These are phyloP conservation scores for Arachnomyces sp. DNA, from an alignment of 2,329 filamentous ascomycete genomes.

Conservation along the genomic window DNA sequence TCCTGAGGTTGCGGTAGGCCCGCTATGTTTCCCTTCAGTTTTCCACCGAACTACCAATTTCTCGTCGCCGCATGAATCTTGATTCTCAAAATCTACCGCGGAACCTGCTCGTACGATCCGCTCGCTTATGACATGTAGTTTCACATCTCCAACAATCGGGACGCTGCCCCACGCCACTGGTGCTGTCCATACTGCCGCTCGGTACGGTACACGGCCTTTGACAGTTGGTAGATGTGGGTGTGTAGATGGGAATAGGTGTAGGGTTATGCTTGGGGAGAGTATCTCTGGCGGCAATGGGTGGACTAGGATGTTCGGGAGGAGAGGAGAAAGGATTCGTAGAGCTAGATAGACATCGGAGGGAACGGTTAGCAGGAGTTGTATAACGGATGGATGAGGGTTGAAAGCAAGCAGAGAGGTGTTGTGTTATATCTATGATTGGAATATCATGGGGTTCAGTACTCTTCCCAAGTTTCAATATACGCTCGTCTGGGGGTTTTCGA, in stretches of 20 bases:
- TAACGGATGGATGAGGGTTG: neutral
- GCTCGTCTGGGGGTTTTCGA: conserved; percentile 49
- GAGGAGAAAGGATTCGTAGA: conserved; percentile 54
- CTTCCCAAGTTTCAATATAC: conserved; percentile 55
- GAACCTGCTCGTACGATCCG: conserved; percentile 63
- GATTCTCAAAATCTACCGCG: conserved; percentile 28
- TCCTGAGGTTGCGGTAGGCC: neutral
- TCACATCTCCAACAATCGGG: conserved; percentile 83
- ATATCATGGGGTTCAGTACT: conserved; percentile 36
- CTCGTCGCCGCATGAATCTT: conserved; percentile 47
- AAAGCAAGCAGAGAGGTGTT: neutral
- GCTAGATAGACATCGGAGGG: conserved; percentile 34
- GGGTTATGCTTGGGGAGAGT: conserved; percentile 53
- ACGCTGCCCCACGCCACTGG: conserved; percentile 93
- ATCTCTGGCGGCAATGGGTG: conserved; percentile 56
- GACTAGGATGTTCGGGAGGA: conserved; percentile 53
- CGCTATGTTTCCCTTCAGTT: conserved; percentile 39
- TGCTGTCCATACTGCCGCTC: conserved; percentile 89
- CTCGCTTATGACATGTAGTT: conserved; percentile 79
- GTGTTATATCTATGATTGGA: neutral
- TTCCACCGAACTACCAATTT: conserved; percentile 89
- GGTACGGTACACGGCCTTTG: conserved; percentile 81
- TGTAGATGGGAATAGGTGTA: conserved; percentile 58
- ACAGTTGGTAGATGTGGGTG: conserved; percentile 73
- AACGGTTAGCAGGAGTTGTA: neutral